Base-by-base conservation (phyloP, 164 flowering plant species). In the Dillenia suffruticosa region DNA sequence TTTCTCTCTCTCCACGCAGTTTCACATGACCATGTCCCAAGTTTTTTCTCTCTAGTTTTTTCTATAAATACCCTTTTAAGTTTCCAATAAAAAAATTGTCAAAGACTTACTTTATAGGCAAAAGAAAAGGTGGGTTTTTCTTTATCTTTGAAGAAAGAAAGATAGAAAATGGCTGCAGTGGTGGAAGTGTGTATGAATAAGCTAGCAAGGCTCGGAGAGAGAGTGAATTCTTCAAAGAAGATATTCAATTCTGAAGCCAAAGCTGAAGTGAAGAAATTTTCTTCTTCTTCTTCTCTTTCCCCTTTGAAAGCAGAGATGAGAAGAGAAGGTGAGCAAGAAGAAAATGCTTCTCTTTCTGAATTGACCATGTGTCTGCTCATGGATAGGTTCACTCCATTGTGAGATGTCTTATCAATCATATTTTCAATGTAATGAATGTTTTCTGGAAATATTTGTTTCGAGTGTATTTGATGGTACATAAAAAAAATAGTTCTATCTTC, bases 341-440 rank as follows among this genome's bases (percentile, higher is more conserved):
- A 16, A 49, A 71, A 71, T 5, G 46, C 59, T 1, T 57, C 68
- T 9, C 66, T 80, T 58, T 81, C 86, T 0, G 90, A 85, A 53
- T 62, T 63, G 22, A 81, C 82, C 0, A 68, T 85, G 8, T 81
- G 68, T 64, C 32, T 85, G 79, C 79, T 85, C 53, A 80, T 85
- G 79, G 90, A 85, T 59, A 81, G 90, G 0, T 85, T 85, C 64
- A 76, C 73, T 2, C 85, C 90, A 9, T 77, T 74, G 14, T 79
- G 65, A 69, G 6, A 32, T 32, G 0, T 4, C 40, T 32, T 32
- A 32, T 32, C 40, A 32, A 32, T 32, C 40, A 32, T 32, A 32
- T 5, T 5, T 5, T 32, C 7, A 4, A 32, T 32, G 40, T 32
- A 4, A 32, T 32, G 7, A 32, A 32, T 32, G 40, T 32, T 32